phyloP scores from a whole-genome alignment of 208 protist genomes.

The Zelonia costaricensis region DNA sequence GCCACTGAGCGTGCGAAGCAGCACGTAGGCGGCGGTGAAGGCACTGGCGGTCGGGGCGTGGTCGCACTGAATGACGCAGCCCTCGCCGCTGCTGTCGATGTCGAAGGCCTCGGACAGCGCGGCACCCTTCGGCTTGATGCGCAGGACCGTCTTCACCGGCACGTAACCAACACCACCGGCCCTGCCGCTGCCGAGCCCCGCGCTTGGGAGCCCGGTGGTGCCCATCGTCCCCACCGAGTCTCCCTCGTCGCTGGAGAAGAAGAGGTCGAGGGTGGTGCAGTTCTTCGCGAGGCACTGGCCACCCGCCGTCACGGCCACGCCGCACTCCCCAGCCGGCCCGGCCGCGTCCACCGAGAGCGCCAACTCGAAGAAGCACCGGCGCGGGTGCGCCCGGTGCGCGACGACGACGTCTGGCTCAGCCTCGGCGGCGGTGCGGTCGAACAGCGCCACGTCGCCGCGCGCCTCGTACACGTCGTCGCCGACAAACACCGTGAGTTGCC shows the following conservation, averaged over 20 bases:
- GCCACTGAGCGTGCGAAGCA: slow-evolving; percentile 13
- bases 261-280: slow-evolving; percentile 23
- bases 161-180: slow-evolving; percentile 24
- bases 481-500: slow-evolving; percentile 12
- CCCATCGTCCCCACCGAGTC: slow-evolving; percentile 28
- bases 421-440: slow-evolving; percentile 21
- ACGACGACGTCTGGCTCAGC: slow-evolving; percentile 15
- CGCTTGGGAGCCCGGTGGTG: slow-evolving; percentile 17
- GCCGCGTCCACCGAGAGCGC: slow-evolving; percentile 15
- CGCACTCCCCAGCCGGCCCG: slow-evolving; percentile 18
- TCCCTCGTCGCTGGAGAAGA: slow-evolving; percentile 27
- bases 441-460: slow-evolving; percentile 13
- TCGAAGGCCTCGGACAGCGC: slow-evolving; percentile 31
- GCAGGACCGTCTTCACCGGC: slow-evolving; percentile 17
- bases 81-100: slow-evolving; percentile 25
- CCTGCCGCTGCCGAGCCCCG: not conserved
- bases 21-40: slow-evolving; percentile 20
- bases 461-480: slow-evolving; percentile 19
- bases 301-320: slow-evolving; percentile 23
- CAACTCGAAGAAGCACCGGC: slow-evolving; percentile 26
- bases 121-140: slow-evolving; percentile 24
- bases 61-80: slow-evolving; percentile 30
- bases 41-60: slow-evolving; percentile 8
- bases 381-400: slow-evolving; percentile 15
- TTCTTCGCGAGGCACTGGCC: slow-evolving; percentile 30